A percentile compares a stretch with the other conserved stretches of the same genome.
phyloP scores from a whole-genome alignment of 192 early-diverging fungal species.

The Obelidium mucronatum region DNA sequence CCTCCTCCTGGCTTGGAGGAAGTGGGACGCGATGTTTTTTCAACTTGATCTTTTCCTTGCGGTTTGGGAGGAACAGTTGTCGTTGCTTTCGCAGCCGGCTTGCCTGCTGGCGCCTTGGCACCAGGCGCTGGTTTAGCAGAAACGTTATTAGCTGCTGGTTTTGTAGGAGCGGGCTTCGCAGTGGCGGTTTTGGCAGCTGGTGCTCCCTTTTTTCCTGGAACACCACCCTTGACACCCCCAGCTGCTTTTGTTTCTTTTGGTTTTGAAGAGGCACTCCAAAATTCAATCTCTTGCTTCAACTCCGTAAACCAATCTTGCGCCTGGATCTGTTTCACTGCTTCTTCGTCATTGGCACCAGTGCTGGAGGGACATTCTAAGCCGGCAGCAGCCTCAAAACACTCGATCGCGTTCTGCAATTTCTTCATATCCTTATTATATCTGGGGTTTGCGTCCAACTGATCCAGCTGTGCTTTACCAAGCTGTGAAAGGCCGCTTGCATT shows the following conservation, averaged over 20 bases:
- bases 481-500: background rate
- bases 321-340: background rate
- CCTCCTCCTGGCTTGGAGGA: background rate
- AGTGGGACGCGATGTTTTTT: slow-evolving; percentile 13
- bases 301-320: slow-evolving; percentile 14
- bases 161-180: slow-evolving; percentile 17
- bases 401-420: slow-evolving; percentile 39
- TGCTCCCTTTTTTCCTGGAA: background rate
- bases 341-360: background rate
- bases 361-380: slow-evolving; percentile 36
- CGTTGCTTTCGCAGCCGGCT: background rate
- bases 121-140: slow-evolving; percentile 14
- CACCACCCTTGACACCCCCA: background rate
- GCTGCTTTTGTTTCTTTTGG: slow-evolving; percentile 17
- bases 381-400: slow-evolving; percentile 42
- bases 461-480: slow-evolving; percentile 39
- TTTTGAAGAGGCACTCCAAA: background rate
- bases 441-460: slow-evolving; percentile 32
- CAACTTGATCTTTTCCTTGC: slow-evolving; percentile 6
- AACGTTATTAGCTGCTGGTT: background rate
- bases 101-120: slow-evolving; percentile 27
- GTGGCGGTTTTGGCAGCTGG: slow-evolving; percentile 10
- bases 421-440: background rate
- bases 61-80: slow-evolving; percentile 9
- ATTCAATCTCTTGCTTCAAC: slow-evolving; percentile 8